Evolutionary conservation across 148 eudicot species (phyloP), one percentile per base, ranked within the genome.

Genomic region (Simmondsia chinensis): DNA sequence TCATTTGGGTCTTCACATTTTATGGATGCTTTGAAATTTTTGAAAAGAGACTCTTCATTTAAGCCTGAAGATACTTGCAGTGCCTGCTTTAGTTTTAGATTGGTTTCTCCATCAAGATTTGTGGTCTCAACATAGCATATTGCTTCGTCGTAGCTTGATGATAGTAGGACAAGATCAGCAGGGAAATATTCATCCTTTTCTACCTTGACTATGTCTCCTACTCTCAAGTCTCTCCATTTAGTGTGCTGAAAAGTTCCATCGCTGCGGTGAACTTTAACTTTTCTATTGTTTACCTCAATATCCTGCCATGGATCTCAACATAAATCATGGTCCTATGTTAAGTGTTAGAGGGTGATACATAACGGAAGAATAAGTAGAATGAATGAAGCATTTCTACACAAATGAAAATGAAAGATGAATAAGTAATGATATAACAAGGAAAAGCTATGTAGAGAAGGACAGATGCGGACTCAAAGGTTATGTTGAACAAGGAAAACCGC

Each of bases 1-100:
- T 78, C 70, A 64, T 82, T 82, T 44, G 93, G 93, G 37, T 82
- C 82, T 57, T 82, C 93, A 59, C 93, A 78, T 43, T 56, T 72
- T 7, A 78, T 63, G 13, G 53, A 13, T 3, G 86, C 79, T 26
- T 53, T 71, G 33, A 82, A 78, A 6, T 49, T 40, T 33, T 52
- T n/a, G 38, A 74, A 71, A 48, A 29, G 36, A 2, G 72, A 40
- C 22, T 65, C 84, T 34, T 74, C 73, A 29, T 77, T 65, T 17
- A 80, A 48, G 30, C 39, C 57, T 29, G 63, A 55, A 7, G 82
- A 64, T 19, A 35, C 68, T 39, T 78, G 72, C 31, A 72, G 45
- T 9, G 82, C 77, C 43, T 70, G 74, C 59, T 82, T 82, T 9
- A 73, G 57, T 47, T 80, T 80, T 24, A 80, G 64, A 59, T 80